Percentiles rank a stretch among this genome's conserved stretches.
Evolutionary conservation across 2,329 filamentous ascomycete genomes (phyloP).

Genomic region (Alternaria gaisen): DNA sequence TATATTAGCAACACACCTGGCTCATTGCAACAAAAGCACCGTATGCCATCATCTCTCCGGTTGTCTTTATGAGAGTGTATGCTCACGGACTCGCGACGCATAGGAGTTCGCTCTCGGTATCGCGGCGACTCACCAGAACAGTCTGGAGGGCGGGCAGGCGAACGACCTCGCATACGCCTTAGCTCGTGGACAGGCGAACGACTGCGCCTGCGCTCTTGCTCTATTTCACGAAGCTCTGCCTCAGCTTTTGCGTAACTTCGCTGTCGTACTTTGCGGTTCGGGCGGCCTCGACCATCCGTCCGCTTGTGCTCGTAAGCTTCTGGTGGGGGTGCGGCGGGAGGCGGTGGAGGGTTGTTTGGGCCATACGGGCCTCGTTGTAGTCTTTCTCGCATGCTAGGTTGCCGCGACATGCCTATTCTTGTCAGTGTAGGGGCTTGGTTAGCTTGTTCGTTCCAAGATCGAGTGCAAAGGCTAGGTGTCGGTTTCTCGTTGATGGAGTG

Average conservation of each 20-base stretch:
- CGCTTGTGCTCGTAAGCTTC: background rate
- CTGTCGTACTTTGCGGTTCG: background rate
- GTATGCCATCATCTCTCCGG: background rate
- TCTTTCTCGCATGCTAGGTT: background rate
- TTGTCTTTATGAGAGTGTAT: background rate
- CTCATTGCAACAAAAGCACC: background rate
- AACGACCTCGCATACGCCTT: slow-evolving; percentile 1
- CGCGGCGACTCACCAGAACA: background rate
- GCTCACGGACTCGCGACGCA: background rate
- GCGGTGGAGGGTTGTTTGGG: slow-evolving; percentile 15
- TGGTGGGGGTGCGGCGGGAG: slow-evolving; percentile 7
- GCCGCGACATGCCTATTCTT: background rate
- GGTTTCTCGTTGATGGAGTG: background rate
- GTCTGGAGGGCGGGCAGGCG: background rate
- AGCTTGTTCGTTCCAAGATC: background rate
- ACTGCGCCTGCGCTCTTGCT: background rate
- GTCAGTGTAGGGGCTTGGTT: background rate
- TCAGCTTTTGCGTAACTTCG: background rate
- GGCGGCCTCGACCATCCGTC: background rate
- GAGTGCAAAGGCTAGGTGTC: background rate
- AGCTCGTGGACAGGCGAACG: slow-evolving; percentile 7
- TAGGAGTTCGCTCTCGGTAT: background rate
- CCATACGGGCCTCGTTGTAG: slow-evolving; percentile 9
- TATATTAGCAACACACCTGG: background rate
- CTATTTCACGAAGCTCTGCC: background rate